These are phyloP conservation scores for Didymella arachidicola DNA, from an alignment of 2,329 filamentous ascomycete genomes.

Conservation along the genomic window DNA sequence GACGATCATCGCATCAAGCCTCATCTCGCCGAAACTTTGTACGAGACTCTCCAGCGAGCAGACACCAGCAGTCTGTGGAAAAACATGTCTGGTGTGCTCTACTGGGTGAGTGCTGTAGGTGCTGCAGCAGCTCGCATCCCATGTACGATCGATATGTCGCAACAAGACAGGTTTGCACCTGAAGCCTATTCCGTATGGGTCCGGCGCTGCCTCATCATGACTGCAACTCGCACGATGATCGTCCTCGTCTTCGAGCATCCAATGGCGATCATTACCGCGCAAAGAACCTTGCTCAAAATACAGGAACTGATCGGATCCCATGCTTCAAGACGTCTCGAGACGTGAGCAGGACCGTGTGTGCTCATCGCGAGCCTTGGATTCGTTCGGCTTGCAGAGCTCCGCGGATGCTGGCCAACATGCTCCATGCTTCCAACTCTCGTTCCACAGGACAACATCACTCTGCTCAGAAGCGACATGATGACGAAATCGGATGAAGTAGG, in stretches of 20 bases:
- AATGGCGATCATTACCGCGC: constrained; percentile 31
- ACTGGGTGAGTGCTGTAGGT: constrained; percentile 46
- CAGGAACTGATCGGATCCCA: constrained; percentile 35
- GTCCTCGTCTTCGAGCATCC: constrained; percentile 42
- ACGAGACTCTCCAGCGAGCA: constrained; percentile 34
- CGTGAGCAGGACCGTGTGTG: background rate
- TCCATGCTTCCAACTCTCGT: background rate
- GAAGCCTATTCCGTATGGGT: constrained; percentile 35
- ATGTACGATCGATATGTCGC: constrained; percentile 21
- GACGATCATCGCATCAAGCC: constrained; percentile 2
- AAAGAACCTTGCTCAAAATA: constrained; percentile 38
- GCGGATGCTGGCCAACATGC: constrained; percentile 14
- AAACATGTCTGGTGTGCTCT: constrained; percentile 45
- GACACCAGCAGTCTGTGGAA: constrained; percentile 41
- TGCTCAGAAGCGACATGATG: constrained; percentile 3
- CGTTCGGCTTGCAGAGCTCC: constrained; percentile 21
- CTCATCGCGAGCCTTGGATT: background rate
- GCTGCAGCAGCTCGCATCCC: constrained; percentile 39
- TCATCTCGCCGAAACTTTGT: constrained; percentile 32
- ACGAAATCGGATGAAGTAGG: background rate
- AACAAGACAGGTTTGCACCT: constrained; percentile 8
- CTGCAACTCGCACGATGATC: constrained; percentile 34
- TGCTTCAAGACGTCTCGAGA: constrained; percentile 6
- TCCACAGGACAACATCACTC: background rate
- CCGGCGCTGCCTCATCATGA: constrained; percentile 42